A percentile compares a stretch with the other conserved stretches of the same genome.
phyloP scores from a whole-genome alignment of 106 monocot species.

The Platanthera zijinensis region DNA sequence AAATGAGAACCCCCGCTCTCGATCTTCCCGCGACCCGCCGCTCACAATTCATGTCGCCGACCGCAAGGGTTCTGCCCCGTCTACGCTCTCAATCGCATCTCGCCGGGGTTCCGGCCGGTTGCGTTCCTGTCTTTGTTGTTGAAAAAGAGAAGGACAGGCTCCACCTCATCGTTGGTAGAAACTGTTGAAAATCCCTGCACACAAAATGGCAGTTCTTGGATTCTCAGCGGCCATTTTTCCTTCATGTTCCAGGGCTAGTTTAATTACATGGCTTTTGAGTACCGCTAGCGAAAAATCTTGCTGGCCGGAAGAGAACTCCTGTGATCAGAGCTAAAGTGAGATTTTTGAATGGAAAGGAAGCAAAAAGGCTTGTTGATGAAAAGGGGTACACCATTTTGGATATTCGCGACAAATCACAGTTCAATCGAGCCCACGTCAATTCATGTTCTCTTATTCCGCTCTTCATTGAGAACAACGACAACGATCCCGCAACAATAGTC shows the following conservation, averaged over 20 bases:
- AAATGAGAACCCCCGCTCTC: too few relatives aligned
- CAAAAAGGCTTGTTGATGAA: constrained; percentile 70
- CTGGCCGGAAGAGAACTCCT: constrained; percentile 13
- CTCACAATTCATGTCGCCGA: too few relatives aligned
- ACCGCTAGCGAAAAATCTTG: constrained; percentile 1
- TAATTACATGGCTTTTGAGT: not conserved
- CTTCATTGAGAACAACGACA: constrained; percentile 81
- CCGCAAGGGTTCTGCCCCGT: too few relatives aligned
- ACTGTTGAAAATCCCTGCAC: too few relatives aligned
- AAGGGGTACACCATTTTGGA: constrained; percentile 73
- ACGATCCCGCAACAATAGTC: constrained; percentile 67
- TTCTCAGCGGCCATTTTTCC: constrained; percentile 19
- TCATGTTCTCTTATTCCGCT: constrained; percentile 60
- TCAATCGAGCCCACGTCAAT: constrained; percentile 65
- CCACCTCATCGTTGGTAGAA: too few relatives aligned
- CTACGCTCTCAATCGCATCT: too few relatives aligned
- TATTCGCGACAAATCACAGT: constrained; percentile 72
- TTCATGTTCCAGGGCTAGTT: constrained; percentile 5
- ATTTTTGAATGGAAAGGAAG: constrained; percentile 75
- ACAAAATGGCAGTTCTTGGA: constrained; percentile 24
- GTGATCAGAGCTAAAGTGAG: constrained; percentile 52
- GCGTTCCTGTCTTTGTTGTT: too few relatives aligned
- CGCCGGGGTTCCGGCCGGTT: too few relatives aligned
- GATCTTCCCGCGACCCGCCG: too few relatives aligned
- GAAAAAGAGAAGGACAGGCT: too few relatives aligned